These are phyloP conservation scores for Erodium trifolium DNA, from an alignment of 441 rosid genomes.

Conservation along the genomic window DNA sequence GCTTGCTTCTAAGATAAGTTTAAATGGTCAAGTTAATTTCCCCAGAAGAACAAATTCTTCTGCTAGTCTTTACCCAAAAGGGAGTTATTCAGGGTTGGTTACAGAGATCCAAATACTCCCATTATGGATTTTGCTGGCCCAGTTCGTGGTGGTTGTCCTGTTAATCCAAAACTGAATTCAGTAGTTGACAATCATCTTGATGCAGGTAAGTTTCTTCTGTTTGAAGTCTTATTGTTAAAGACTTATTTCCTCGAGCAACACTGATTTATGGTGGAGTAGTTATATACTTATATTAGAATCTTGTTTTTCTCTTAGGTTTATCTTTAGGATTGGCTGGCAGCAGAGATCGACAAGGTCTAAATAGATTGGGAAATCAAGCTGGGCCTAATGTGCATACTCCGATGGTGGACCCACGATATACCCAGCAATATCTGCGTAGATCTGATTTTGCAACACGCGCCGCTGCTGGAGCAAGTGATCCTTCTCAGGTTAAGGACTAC, in stretches of 20 bases:
- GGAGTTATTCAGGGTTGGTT: constrained; percentile 38
- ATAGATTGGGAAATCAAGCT: constrained; percentile 37
- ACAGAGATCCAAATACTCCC: constrained; percentile 35
- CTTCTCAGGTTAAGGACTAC: constrained; percentile 37
- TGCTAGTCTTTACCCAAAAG: constrained; percentile 49
- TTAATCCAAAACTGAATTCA: constrained; percentile 39
- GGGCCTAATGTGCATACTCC: constrained; percentile 47
- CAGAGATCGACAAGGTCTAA: constrained; percentile 34
- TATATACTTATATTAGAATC: background rate
- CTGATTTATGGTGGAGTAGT: background rate
- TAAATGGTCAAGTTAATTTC: constrained; percentile 43
- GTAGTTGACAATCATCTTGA: constrained; percentile 33
- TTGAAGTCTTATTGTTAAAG: constrained; percentile 10
- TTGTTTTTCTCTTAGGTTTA: constrained; percentile 11
- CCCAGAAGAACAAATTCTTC: constrained; percentile 66
- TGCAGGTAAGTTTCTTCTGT: constrained; percentile 34
- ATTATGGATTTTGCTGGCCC: constrained; percentile 35
- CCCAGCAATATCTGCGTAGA: constrained; percentile 43
- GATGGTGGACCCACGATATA: constrained; percentile 37
- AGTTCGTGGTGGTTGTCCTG: constrained; percentile 38
- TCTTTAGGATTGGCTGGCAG: constrained; percentile 34
- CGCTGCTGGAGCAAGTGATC: constrained; percentile 33
- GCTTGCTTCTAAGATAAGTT: constrained; percentile 36
- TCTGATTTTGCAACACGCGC: constrained; percentile 30
- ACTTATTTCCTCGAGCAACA: constrained; percentile 6